phyloP scores from a whole-genome alignment of 2,329 filamentous ascomycete species.

The Monilinia fructicola region DNA sequence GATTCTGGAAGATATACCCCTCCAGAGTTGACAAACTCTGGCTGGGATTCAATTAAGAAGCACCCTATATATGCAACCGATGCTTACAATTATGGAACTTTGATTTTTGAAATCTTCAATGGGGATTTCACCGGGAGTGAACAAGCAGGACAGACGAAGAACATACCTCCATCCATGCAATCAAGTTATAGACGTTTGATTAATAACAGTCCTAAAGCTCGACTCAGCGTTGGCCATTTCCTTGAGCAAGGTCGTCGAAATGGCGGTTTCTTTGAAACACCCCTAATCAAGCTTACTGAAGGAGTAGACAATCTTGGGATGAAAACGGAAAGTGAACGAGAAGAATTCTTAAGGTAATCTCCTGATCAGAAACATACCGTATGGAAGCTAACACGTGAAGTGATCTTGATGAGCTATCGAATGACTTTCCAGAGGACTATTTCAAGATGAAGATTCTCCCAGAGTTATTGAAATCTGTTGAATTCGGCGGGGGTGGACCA shows the following conservation, averaged over 20 bases:
- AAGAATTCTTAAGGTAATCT: conserved; percentile 74
- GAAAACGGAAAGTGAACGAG: conserved; percentile 80
- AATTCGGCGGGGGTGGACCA: conserved; percentile 92
- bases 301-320: conserved; percentile 90
- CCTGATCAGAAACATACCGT: not conserved
- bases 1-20: conserved; percentile 82
- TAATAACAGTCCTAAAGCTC: conserved; percentile 84
- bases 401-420: conserved; percentile 80
- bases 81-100: conserved; percentile 78
- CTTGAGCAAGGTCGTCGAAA: conserved; percentile 81
- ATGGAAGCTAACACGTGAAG: conserved; percentile 38
- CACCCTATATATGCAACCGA: conserved; percentile 80
- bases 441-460: conserved; percentile 97
- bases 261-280: conserved; percentile 88
- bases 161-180: conserved; percentile 84
- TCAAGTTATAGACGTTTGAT: conserved; percentile 86
- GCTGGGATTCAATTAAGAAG: conserved; percentile 90
- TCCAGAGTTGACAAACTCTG: conserved; percentile 79
- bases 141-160: conserved; percentile 81
- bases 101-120: conserved; percentile 92
- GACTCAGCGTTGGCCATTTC: conserved; percentile 81
- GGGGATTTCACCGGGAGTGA: conserved; percentile 74
- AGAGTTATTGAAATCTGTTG: conserved; percentile 96
- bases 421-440: conserved; percentile 96
- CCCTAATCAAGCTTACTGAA: conserved; percentile 87